A percentile compares a stretch with the other conserved stretches of the same genome.
Conservation (phyloP, 352 stramenopile species). For the Phytophthora hibernalis region DNA sequence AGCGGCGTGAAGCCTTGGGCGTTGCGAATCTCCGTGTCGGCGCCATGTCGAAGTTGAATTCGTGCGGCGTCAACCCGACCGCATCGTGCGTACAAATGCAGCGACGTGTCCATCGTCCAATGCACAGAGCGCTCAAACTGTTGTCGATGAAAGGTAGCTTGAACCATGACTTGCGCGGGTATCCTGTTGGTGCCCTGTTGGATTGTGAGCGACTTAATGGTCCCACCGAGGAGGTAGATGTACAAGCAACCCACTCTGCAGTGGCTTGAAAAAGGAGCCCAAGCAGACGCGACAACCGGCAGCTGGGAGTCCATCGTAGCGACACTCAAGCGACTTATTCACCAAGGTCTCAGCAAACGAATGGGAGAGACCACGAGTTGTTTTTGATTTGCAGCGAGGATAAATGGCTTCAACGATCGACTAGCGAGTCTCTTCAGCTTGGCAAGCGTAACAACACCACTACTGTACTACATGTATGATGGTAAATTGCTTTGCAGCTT, state of each 20-base stretch:
- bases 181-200: not conserved
- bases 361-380: slow-evolving; percentile 9
- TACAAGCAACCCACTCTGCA: slow-evolving; percentile 1
- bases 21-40: slow-evolving; percentile 37
- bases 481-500: not conserved
- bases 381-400: slow-evolving; percentile 25
- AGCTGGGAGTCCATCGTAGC: slow-evolving; percentile 15
- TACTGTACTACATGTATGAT: no score
- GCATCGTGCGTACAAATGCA: slow-evolving; percentile 47
- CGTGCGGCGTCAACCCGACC: slow-evolving; percentile 34
- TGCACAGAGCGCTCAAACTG: slow-evolving; percentile 9
- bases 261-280: slow-evolving; percentile 25
- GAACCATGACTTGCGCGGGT: not conserved
- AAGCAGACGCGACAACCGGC: slow-evolving; percentile 1
- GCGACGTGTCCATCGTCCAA: slow-evolving; percentile 40
- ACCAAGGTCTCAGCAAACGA: slow-evolving; percentile 19
- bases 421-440: slow-evolving; percentile 11
- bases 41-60: slow-evolving; percentile 41
- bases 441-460: not conserved
- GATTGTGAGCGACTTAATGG: slow-evolving; percentile 5
- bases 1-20: slow-evolving; percentile 42
- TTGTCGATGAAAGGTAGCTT: not conserved
- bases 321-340: slow-evolving; percentile 23
- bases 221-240: not conserved
- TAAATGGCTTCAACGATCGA: slow-evolving; percentile 16